Evolutionary conservation across 305 asterid genomes (phyloP), one percentile per base, ranked within the genome.

Genomic region (Fraxinus paxiana): DNA sequence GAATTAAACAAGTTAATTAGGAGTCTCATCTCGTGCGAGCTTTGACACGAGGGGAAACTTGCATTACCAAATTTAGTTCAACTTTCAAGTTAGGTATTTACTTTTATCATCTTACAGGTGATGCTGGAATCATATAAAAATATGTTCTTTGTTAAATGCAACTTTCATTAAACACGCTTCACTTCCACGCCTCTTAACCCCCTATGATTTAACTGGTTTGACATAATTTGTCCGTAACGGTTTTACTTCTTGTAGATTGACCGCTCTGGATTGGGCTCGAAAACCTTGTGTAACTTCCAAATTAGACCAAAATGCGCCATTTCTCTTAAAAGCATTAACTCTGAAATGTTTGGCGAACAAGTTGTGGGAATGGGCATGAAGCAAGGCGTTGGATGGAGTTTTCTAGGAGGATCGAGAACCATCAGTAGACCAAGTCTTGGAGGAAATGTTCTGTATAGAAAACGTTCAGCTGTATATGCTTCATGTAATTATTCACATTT

Each of bases 401-500:
- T 88, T 76, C 70, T 83, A 0, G 80, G 92, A 83, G 90, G 85
- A 83, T 85, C 94, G 43, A 77, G 73, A 70, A 81, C 77, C 22
- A 74, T 83, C 75, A 6, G 63, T 51, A 67, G 20, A 84, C 88
- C 86, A 31, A 88, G 80, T 22, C 72, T 79, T 78, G 84, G 82
- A 76, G 82, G 80, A 82, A 78, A 79, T 30, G 10, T 72, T 43
- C 56, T 10, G 9, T 12, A 43, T 79, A 85, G 89, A 84, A 91
- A 82, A 85, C 78, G 69, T 83, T 81, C 79, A 2, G 67, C 34
- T 5, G 85, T 88, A 31, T 76, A 85, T 82, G 95, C 94, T 85
- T 85, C 94, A 82, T 92, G 97, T 94, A 92, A 91, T 86, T 75
- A 30, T 71, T 86, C 81, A 6, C 46, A 38, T 69, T 77, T 3